Evolutionary conservation across 306 rosid species (phyloP), one percentile per base, ranked within the genome.

Genomic region (Datisca glomerata): DNA sequence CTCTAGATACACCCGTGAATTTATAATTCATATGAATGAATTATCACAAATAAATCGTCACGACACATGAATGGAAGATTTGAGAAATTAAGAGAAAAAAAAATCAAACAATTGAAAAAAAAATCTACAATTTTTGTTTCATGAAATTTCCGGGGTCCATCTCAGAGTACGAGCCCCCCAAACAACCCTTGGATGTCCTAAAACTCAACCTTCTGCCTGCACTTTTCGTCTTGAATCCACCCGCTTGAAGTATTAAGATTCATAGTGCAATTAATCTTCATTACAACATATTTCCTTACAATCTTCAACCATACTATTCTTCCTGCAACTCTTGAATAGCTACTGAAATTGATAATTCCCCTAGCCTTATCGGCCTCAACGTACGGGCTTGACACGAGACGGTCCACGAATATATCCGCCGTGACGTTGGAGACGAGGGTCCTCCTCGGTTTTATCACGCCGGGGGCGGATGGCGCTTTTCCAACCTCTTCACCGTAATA

Each of bases 261-360:
- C 42, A 37, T 37, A 16, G 3, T 16, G 18, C 42, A 37, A n/a
- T 37, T 37, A 12, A 37, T n/a, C 42, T 37, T 37, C 42, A 37
- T 17, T 0, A 37, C 42, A 37, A 37, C 42, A 37, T 16, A 3
- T 16, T 2, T 12, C 42, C 9, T 37, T 13, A 37, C 13, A 16
- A 37, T 37, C 42, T 37, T 37, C 18, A 37, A 37, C 42, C 11
- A 2, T 15, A 10, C 42, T 0, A 16, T 16, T 2, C 17, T 12
- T 17, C 42, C 42, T 10, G 13, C 18, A 4, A 37, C 6, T 37
- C 42, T 37, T 17, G 42, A 37, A 16, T 37, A 37, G 42, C 42
- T 37, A 37, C 18, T 12, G 42, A 37, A 37, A 37, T 37, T 37
- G 16, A 37, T 2, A 4, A 37, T 3, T 8, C 42, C 42, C 4